Base-by-base conservation (phyloP, 768 basidiomycete genomes). In the Termitomyces sp. region DNA sequence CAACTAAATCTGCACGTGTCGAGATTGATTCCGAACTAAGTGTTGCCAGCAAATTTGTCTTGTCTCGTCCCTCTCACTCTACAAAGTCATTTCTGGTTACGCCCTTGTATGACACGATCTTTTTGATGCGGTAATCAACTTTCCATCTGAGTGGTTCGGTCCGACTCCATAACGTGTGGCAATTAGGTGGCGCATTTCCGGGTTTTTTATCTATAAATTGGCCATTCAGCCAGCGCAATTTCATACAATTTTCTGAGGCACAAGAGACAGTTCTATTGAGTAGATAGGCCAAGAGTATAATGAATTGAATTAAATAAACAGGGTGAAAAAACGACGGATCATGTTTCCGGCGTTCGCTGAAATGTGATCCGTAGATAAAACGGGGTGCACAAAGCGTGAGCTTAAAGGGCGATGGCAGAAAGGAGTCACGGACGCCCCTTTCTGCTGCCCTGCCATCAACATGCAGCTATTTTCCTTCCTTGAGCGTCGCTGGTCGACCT, bases 401-500 rank as follows among this genome's bases (percentile, higher is more conserved):
- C 43, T 39, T 41, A 57, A 57, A 47, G 8, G 11, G n/a, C 7
- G 27, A 42, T 10, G 6, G 12, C 25, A n/a, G 30, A 27, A 27
- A 42, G 19, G 28, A 49, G 28, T 12, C 7, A 16, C 23, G 23
- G 19, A 34, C n/a, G 7, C 21, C 11, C 42, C 37, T 30, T 43
- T 37, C 40, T 46, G n/a, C 27, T 5, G 39, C 30, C n/a, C 12
- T n/a, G 12, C n/a, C 46, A 4, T 27, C 52, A 45, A 16, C 34
- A 57, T 59, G 56, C 61, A 56, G 3, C 25, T 59, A 47, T 51
- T 57, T 14, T 47, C 61, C 21, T 59, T 59, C 23, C 34, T 62
- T 55, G 55, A 57, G 14, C 61, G 61, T 28, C 54, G 52, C 44
- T 37, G 44, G 49, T 59, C 58, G 52, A 54, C 54, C 34, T 9